Base-by-base conservation (phyloP, 163 green algal genomes). In the Coccomyxa subellipsoidea region DNA sequence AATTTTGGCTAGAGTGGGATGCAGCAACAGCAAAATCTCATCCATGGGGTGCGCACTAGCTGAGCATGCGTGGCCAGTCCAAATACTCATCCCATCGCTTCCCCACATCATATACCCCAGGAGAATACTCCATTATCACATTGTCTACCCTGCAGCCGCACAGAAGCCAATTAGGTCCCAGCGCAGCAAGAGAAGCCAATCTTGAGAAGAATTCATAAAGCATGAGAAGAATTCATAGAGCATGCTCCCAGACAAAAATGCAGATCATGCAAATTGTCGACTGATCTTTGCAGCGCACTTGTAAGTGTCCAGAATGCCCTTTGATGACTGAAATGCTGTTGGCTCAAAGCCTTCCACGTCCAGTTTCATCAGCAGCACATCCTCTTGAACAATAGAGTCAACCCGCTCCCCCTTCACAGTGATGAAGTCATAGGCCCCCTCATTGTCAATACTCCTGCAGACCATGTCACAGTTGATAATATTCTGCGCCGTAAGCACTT, bases 331-430 rank as follows among this genome's bases (percentile, higher is more conserved):
- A 70, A 84, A 78, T 32, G 82, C 83, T 25, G 34, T 54, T 3
- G 91, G 92, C 87, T 97, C 93, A 77, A 88, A 94, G 12, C 93
- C 93, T 83, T 97, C 93, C 35, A 96, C 93, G 71, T 97, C 93
- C 32, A 93, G 80, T 87, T 95, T 94, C 21, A 96, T 84, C 29
- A 94, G 76, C 34, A 89, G 70, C 78, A 92, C 88, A 72, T 91
- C 84, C 53, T 91, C 81, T n/a, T 84, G 71, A 32, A 95, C 73
- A 18, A 93, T 81, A 7, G 86, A 78, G 47, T 94, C 91, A 39
- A 96, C 80, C 0, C 87, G 80, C 81, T 93, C 86, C 21, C 80
- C 85, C 8, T 77, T 29, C 2, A 90, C 76, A 12, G 77, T 31
- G 31, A 92, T 69, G 2, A 75, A 80, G 69, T 90, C 79, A 39